Base-by-base conservation (phyloP, 441 rosid species). In the Pelargonium fulgidum region DNA sequence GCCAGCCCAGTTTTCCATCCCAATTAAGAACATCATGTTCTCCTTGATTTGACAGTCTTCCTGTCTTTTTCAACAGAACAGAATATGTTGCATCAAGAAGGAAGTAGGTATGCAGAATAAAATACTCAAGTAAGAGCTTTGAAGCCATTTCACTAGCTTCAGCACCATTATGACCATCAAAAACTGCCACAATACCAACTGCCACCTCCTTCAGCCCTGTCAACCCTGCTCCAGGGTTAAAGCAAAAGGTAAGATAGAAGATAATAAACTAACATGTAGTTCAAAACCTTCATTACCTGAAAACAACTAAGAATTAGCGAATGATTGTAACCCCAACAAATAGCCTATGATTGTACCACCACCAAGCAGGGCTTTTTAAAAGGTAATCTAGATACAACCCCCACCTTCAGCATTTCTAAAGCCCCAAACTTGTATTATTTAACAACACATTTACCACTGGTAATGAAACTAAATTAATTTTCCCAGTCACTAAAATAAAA, bases 121-220 rank as follows among this genome's bases (percentile, higher is more conserved):
- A 89, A 82, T 93, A 93, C 74, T 93, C 97, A 76, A 93, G 73
- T 45, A 93, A 73, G 77, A 87, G 89, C 74, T 84, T 88, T 0
- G 96, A 91, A 75, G 98, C 96, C 96, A 93, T 89, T 73, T 93
- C 98, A 77, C 98, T 93, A 62, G 98, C 98, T 83, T 93, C 98
- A 17, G 94, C 92, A 33, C 98, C 98, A 77, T 89, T 93, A 73
- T 93, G 98, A 20, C 98, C 98, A 62, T 93, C 98, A 81, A 93
- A 93, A 72, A 90, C 94, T 12, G 96, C 97, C 50, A 84, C 85
- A 63, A 93, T 80, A 70, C 94, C 97, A 45, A 91, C 91, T 19
- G 64, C 52, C 52, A 89, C 87, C 82, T 86, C 90, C 78, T 84
- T 83, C n/a, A 86, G 68, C 76, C 90, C 92, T 65, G 56, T 70